Evolutionary conservation across 2,329 filamentous ascomycete genomes (phyloP), one percentile per base, ranked within the genome.

Genomic region (Golovinomyces cichoracearum): DNA sequence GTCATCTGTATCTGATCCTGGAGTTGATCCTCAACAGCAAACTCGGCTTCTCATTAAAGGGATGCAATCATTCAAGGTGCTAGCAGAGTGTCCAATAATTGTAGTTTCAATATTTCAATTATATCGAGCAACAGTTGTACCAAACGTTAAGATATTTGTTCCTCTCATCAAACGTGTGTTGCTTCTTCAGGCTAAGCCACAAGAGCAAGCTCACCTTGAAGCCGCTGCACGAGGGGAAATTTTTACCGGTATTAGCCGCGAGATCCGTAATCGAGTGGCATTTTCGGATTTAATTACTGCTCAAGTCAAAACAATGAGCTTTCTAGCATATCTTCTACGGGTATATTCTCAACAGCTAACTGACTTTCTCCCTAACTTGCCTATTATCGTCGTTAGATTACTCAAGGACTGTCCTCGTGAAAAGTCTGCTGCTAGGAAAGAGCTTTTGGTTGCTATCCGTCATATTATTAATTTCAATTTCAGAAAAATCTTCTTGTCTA

Each of bases 381-480:
- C 90, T 0, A 78, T 81, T 29, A 88, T 95, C 33, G 83, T 95
- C 2, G 83, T 99, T 5, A 76, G 90, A 5, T 66, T 98, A 42
- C 68, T 98, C 42, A 83, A 93, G 59, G 90, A 99, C 60, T 95
- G 90, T 51, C 90, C 90, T 0, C 72, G 88, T 46, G 90, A 95
- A 64, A 93, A 93, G 60, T 94, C 88, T 0, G 80, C 81, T 2
- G 83, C 88, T 1, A 74, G 92, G 17, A 99, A 98, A 62, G 90
- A 99, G 63, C 69, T 99, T 19, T 67, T 99, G 40, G 90, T 98
- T 48, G 92, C 90, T 0, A 94, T 98, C 50, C 75, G 92, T 21
- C 92, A 99, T 60, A 94, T 98, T 57, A 94, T 98, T 63, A 98
- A 95, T 64, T 95, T 95, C 65, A 95, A 95, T 60, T 95, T 94